These are phyloP conservation scores for Phylloporus scabripes DNA, from an alignment of 768 basidiomycete genomes.

Conservation along the genomic window DNA sequence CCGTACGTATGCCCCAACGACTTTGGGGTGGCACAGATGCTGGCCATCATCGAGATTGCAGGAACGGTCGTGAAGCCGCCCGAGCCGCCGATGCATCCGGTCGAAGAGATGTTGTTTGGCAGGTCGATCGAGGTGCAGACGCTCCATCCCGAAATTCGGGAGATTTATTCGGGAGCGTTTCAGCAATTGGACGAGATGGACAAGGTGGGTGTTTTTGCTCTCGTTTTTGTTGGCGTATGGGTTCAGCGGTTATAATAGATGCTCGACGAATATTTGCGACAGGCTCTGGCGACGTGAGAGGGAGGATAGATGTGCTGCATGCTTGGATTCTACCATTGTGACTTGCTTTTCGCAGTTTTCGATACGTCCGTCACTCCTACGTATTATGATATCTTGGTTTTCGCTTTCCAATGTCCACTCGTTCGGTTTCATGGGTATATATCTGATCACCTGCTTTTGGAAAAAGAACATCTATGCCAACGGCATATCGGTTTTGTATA, in stretches of 20 bases:
- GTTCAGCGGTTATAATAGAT: conserved; percentile 11
- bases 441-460: not conserved
- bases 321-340: not conserved
- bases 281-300: conserved; percentile 18
- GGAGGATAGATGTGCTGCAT: not conserved
- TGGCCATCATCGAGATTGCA: conserved; percentile 77
- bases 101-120: conserved; percentile 73
- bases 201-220: conserved; percentile 41
- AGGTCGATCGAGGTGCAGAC: conserved; percentile 51
- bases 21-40: conserved; percentile 82
- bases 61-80: conserved; percentile 37
- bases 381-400: not conserved
- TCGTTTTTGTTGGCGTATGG: not conserved
- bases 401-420: not conserved
- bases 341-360: not conserved
- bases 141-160: conserved; percentile 66
- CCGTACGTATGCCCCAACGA: conserved; percentile 66
- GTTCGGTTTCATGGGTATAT: not conserved
- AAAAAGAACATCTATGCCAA: not conserved
- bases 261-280: conserved; percentile 28
- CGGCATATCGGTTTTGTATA: not conserved
- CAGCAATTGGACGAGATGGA: conserved; percentile 77
- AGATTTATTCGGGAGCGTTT: conserved; percentile 66
- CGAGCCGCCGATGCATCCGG: conserved; percentile 46
- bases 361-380: not conserved